Evolutionary conservation across 2,329 filamentous ascomycete genomes (phyloP).

Genomic region (Nemania diffusa): DNA sequence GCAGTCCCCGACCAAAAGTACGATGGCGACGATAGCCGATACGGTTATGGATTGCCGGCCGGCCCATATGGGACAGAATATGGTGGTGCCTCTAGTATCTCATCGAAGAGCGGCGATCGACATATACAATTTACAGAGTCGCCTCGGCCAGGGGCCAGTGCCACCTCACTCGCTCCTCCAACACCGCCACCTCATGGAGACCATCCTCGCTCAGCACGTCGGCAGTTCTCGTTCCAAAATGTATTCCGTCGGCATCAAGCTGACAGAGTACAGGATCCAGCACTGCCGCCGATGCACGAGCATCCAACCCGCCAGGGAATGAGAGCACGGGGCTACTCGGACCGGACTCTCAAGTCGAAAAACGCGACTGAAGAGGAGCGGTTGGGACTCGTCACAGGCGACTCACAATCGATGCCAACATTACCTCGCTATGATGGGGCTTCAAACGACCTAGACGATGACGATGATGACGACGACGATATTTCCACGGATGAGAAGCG

Average conservation of each 20-base stretch:
- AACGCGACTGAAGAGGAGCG: conserved; percentile 83
- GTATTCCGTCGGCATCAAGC: conserved; percentile 73
- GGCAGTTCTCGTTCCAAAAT: conserved; percentile 93
- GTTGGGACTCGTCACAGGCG: conserved; percentile 83
- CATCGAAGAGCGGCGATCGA: conserved; percentile 52
- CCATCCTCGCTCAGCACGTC: conserved; percentile 61
- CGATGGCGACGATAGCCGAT: conserved; percentile 55
- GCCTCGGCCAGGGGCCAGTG: conserved; percentile 55
- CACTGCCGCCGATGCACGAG: conserved; percentile 42
- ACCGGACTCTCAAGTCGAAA: conserved; percentile 53
- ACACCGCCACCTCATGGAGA: conserved; percentile 68
- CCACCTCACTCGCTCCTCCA: conserved; percentile 62
- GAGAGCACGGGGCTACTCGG: conserved; percentile 55
- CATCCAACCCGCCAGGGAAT: conserved; percentile 50
- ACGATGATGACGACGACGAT: conserved; percentile 51
- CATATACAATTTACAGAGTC: conserved; percentile 61
- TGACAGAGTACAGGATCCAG: conserved; percentile 48
- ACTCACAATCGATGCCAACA: conserved; percentile 56
- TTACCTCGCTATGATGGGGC: conserved; percentile 50
- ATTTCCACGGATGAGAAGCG: conserved; percentile 48
- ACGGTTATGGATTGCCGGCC: conserved; percentile 61
- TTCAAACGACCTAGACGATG: conserved; percentile 38
- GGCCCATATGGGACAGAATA: conserved; percentile 60
- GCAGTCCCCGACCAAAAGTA: conserved; percentile 60
- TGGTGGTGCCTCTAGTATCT: conserved; percentile 60